phyloP scores from a whole-genome alignment of 1,284 basidiomycete genomes.

The Pseudomicrostroma phylloplanum region DNA sequence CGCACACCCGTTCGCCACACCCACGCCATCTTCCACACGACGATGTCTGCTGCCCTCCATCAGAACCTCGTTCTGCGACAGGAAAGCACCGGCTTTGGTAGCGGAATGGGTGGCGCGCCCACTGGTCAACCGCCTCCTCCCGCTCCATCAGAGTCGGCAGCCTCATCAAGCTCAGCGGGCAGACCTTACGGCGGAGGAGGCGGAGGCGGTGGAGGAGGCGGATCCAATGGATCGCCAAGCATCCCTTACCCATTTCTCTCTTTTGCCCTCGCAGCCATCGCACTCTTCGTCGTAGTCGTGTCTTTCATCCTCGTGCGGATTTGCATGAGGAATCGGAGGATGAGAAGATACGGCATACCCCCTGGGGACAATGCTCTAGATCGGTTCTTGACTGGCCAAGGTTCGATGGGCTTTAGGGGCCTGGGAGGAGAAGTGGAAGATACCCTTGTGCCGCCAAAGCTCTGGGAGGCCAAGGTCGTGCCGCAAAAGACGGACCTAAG shows the following conservation, averaged over 20 bases:
- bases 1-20: background rate
- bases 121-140: background rate
- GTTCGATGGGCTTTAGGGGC: background rate
- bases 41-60: background rate
- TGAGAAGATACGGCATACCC: conserved; percentile 33
- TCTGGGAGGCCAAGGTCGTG: conserved; percentile 40
- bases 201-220: background rate
- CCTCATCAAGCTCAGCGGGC: background rate
- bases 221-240: background rate
- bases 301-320: conserved; percentile 43
- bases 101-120: background rate
- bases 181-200: background rate
- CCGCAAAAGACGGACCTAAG: conserved; percentile 5
- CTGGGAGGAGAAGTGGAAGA: conserved; percentile 31
- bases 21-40: background rate
- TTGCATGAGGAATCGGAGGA: conserved; percentile 38
- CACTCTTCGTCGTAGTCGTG: conserved; percentile 43
- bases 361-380: conserved; percentile 29
- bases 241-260: conserved; percentile 25
- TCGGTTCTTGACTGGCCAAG: conserved; percentile 17
- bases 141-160: background rate
- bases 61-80: conserved; percentile 1
- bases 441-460: conserved; percentile 32
- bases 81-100: background rate
- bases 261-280: conserved; percentile 37